Base-by-base conservation (phyloP, 2,329 filamentous ascomycete species). In the Waltergamsia citrina region DNA sequence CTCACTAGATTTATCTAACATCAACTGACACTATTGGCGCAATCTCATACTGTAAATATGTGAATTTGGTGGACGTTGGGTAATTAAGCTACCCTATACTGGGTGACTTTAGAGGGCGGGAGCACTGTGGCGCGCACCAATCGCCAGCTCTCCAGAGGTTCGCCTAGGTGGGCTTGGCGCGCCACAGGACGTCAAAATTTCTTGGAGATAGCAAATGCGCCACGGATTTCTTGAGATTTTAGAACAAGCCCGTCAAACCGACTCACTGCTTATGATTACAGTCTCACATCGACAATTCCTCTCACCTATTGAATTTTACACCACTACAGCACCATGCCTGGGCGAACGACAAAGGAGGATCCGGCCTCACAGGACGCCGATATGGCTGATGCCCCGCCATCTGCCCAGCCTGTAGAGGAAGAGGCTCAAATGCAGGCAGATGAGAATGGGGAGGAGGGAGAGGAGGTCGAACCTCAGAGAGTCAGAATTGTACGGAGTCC, bases 401-500 rank as follows among this genome's bases (percentile, higher is more conserved):
- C 59, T 30, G 57, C 56, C 26, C 57, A 58, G 29, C 34, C 29
- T n/a, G 35, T 37, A 41, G 59, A 63, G 37, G 35, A 40, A 41
- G 59, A 63, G 37, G 49, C 50, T 38, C 48, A 47, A 41, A 69
- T 69, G 65, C 56, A 67, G 34, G 65, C 69, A 32, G 45, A 46
- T 16, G 48, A 40, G 27, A 53, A 50, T 17, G 44, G 45, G 12
- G 59, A 67, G 14, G 55, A 61, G 17, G 66, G 69, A 33, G 64
- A 69, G 36, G 63, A 69, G 32, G 54, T 60, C 16, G 63, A 69
- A 39, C 41, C 54, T 3, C 74, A 77, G 56, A 63, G 75, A 44
- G 75, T 83, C 29, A 66, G 69, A 43, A 73, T 83, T 52, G 78
- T 83, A 20, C 12, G 29, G 54, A 48, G 63, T 41, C 26, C 24